Percentiles rank a stretch among this genome's conserved stretches.
phyloP scores from a whole-genome alignment of 441 rosid genomes.

The Croton setiger region DNA sequence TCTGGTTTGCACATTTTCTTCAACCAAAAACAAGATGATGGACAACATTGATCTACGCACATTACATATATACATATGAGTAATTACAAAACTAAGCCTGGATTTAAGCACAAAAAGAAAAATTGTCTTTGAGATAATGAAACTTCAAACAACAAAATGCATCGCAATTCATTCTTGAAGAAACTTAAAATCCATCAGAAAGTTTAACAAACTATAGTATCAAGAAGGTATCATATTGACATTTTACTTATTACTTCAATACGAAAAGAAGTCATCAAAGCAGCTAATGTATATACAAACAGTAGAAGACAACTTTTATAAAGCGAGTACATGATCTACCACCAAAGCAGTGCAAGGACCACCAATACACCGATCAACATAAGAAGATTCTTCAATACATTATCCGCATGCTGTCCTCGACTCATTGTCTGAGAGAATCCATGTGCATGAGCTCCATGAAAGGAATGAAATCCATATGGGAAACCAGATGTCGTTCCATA shows the following conservation, averaged over 20 bases:
- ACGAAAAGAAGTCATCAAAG: constrained; percentile 3
- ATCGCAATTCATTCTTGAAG: background rate
- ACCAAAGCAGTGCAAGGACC: constrained; percentile 45
- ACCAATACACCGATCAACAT: constrained; percentile 47
- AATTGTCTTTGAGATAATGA: too few species aligned
- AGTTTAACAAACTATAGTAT: background rate
- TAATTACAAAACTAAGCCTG: background rate
- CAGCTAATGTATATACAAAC: constrained; percentile 28
- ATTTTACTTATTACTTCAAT: constrained; percentile 18
- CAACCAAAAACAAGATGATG: background rate
- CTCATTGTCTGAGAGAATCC: constrained; percentile 29
- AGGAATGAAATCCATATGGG: constrained; percentile 48
- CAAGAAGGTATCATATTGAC: background rate
- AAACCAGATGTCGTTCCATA: constrained; percentile 58
- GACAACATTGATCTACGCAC: background rate
- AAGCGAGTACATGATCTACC: constrained; percentile 33
- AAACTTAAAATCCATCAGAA: background rate
- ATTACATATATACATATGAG: background rate
- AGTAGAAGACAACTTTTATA: background rate
- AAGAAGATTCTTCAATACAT: constrained; percentile 43
- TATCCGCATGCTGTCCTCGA: constrained; percentile 47
- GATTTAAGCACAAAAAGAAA: background rate
- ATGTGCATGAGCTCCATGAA: constrained; percentile 47
- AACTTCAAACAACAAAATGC: background rate
- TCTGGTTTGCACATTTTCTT: background rate